A percentile compares a stretch with the other conserved stretches of the same genome.
Conservation (phyloP, 495 filamentous ascomycete species). For the Oidiodendron maius region DNA sequence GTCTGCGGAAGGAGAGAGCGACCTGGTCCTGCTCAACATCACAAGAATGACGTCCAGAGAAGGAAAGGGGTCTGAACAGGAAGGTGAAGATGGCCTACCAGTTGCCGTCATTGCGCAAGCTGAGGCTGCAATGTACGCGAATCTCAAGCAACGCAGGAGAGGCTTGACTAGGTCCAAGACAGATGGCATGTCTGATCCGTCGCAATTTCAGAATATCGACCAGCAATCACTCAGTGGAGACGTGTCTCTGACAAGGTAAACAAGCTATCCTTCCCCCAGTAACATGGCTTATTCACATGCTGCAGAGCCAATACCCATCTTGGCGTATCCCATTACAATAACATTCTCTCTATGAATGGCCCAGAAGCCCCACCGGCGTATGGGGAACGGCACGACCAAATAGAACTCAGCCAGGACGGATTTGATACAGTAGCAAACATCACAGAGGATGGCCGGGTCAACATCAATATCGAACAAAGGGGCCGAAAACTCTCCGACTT, state of each 20-base stretch:
- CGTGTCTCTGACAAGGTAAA: neutral
- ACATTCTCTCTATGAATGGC: constrained; percentile 4
- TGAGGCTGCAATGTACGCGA: constrained; percentile 26
- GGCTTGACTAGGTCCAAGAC: neutral
- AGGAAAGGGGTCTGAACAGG: neutral
- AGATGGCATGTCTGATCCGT: neutral
- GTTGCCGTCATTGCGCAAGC: constrained; percentile 27
- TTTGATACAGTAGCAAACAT: constrained; percentile 48
- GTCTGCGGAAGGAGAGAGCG: too few relatives aligned
- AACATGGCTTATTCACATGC: neutral
- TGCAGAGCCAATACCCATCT: constrained; percentile 9
- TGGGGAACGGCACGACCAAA: constrained; percentile 33
- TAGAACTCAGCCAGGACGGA: constrained; percentile 44
- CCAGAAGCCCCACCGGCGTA: constrained; percentile 40
- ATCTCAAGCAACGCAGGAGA: constrained; percentile 11
- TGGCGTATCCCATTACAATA: neutral
- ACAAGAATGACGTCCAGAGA: neutral
- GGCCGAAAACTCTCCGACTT: constrained; percentile 57
- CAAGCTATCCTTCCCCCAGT: neutral
- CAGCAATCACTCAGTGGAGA: neutral
- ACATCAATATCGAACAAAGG: constrained; percentile 69
- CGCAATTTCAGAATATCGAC: constrained; percentile 2
- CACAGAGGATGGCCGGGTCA: constrained; percentile 59
- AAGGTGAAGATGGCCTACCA: constrained; percentile 13
- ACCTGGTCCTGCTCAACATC: too few relatives aligned